These are phyloP conservation scores for Pythium monospermum DNA, from an alignment of 352 stramenopile species.

Conservation along the genomic window DNA sequence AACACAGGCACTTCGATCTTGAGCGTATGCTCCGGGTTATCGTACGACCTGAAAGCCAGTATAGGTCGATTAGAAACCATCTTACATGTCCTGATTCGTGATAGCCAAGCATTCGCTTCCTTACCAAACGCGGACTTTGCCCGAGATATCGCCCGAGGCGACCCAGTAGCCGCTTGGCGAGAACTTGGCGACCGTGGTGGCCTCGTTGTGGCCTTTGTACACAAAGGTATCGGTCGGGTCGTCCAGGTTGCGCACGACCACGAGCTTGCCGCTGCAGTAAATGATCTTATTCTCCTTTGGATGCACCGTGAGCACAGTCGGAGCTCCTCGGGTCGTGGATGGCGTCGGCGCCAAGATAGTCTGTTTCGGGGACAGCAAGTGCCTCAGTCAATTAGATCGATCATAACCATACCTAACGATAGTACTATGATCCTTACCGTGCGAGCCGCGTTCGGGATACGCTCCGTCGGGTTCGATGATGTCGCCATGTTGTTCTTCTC, in stretches of 20 bases:
- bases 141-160: constrained; percentile 84
- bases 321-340: constrained; percentile 62
- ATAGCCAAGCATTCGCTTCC: neutral
- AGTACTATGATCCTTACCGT: constrained; percentile 18
- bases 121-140: constrained; percentile 93
- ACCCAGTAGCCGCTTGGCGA: constrained; percentile 94
- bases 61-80: neutral
- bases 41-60: constrained; percentile 63
- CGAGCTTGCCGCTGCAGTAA: constrained; percentile 90
- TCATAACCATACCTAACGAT: too few species aligned
- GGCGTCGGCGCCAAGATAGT: constrained; percentile 61
- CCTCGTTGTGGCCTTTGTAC: constrained; percentile 94
- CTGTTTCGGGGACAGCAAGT: too few species aligned
- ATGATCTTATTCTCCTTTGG: constrained; percentile 88
- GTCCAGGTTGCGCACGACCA: constrained; percentile 86
- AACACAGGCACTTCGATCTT: constrained; percentile 92
- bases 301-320: constrained; percentile 67
- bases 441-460: constrained; percentile 47
- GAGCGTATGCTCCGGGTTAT: constrained; percentile 95
- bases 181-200: constrained; percentile 91
- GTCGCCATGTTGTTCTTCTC: constrained; percentile 30
- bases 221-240: constrained; percentile 88
- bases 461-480: constrained; percentile 59
- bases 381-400: too few species aligned
- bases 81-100: too few species aligned